These are phyloP conservation scores for Bolboschoenus planiculmis DNA, from an alignment of 176 grass and related monocot genomes.

Conservation along the genomic window DNA sequence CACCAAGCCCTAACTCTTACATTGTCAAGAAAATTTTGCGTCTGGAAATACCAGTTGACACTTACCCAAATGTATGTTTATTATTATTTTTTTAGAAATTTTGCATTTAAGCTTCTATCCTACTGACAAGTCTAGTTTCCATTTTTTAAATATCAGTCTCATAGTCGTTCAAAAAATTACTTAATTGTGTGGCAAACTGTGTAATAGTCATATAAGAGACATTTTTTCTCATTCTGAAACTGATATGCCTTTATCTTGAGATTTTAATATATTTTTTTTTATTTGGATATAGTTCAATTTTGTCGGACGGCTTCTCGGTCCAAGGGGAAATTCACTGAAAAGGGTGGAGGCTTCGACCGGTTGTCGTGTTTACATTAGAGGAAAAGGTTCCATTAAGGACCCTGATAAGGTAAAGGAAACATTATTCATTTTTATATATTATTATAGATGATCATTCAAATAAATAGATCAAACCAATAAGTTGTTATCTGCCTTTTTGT, in stretches of 20 bases:
- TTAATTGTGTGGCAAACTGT: not conserved
- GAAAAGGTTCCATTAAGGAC: constrained; percentile 97
- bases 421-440: constrained; percentile 5
- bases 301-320: constrained; percentile 93
- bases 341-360: constrained; percentile 90
- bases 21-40: constrained; percentile 91
- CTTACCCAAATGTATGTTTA: constrained; percentile 61
- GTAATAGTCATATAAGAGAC: not conserved
- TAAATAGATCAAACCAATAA: not conserved
- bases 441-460: not conserved
- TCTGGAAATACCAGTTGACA: constrained; percentile 74
- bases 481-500: constrained; percentile 14
- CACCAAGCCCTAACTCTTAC: constrained; percentile 63
- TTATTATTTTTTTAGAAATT: not conserved
- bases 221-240: not conserved
- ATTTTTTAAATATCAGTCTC: not conserved
- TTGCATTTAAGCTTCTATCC: not conserved
- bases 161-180: not conserved
- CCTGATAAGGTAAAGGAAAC: constrained; percentile 67
- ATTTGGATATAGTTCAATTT: constrained; percentile 78
- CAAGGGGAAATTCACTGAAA: constrained; percentile 93
- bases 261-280: constrained; percentile 17
- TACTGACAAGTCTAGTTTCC: not conserved
- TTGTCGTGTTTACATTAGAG: constrained; percentile 97
- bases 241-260: constrained; percentile 26